A percentile compares a stretch with the other conserved stretches of the same genome.
Evolutionary conservation across 306 rosid species (phyloP).

Genomic region (Vicia faba): DNA sequence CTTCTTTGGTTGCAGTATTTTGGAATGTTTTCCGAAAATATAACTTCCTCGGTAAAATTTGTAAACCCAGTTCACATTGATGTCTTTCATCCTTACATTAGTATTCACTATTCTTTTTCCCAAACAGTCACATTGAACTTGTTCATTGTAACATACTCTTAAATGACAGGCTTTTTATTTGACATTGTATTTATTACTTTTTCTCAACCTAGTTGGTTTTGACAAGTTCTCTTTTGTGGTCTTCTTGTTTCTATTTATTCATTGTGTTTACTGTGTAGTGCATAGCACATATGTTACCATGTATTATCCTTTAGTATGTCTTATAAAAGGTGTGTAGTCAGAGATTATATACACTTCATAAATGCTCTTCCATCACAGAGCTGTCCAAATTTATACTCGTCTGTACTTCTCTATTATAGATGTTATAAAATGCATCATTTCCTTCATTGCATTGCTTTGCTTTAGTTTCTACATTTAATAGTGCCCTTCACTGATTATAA

Average conservation of each 20-base stretch:
- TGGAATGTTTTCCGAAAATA: neutral
- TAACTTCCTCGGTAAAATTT: too few species aligned
- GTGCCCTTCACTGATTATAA: constrained; percentile 2
- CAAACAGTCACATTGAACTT: neutral
- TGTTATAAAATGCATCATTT: neutral
- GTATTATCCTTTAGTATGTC: constrained; percentile 10
- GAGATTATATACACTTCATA: neutral
- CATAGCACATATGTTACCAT: neutral
- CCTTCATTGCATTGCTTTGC: too few species aligned
- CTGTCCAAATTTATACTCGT: neutral
- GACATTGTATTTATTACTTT: neutral
- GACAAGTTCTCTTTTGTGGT: neutral
- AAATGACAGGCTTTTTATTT: neutral
- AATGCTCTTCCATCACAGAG: neutral
- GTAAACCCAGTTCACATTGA: too few species aligned
- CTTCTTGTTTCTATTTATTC: neutral
- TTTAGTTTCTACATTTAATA: neutral
- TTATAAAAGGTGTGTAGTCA: neutral
- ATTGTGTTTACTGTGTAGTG: neutral
- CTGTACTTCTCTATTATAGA: neutral
- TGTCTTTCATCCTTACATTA: neutral
- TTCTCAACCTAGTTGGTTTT: neutral
- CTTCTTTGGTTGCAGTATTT: neutral
- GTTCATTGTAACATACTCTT: neutral
- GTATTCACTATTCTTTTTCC: neutral